Conservation (phyloP, 805 yeast genomes). For the Candida ficus region DNA sequence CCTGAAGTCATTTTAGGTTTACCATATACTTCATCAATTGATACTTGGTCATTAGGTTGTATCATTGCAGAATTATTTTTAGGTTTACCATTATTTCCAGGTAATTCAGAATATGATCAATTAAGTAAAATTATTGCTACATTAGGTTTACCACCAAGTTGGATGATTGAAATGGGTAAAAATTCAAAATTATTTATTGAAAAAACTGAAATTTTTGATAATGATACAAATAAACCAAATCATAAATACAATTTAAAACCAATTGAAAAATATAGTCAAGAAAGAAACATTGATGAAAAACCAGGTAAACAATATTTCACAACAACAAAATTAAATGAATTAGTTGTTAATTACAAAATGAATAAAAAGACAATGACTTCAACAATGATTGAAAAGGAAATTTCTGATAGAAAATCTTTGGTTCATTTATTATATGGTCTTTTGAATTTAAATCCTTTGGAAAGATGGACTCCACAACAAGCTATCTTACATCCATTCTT, state of each 20-base stretch:
- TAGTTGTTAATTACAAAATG: slow-evolving; percentile 69
- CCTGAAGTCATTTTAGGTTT: slow-evolving; percentile 92
- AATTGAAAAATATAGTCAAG: slow-evolving; percentile 44
- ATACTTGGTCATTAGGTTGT: slow-evolving; percentile 97
- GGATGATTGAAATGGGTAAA: slow-evolving; percentile 97
- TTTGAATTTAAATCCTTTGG: slow-evolving; percentile 82
- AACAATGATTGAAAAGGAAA: slow-evolving; percentile 57
- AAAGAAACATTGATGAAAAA: slow-evolving; percentile 56
- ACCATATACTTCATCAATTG: slow-evolving; percentile 89
- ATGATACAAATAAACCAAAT: too few species aligned
- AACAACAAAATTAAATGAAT: slow-evolving; percentile 58
- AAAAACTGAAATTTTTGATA: slow-evolving; percentile 16
- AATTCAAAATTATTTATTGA: slow-evolving; percentile 59
- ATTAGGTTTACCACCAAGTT: slow-evolving; percentile 83
- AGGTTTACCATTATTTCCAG: slow-evolving; percentile 93
- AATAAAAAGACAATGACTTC: slow-evolving; percentile 51
- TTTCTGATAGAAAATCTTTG: slow-evolving; percentile 63
- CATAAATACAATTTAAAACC: slow-evolving; percentile 24
- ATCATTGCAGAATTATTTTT: slow-evolving; percentile 84
- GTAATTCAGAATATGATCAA: slow-evolving; percentile 90
- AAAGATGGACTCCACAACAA: slow-evolving; percentile 96
- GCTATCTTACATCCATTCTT: slow-evolving; percentile 90
- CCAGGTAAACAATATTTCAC: slow-evolving; percentile 84
- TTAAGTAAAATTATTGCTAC: slow-evolving; percentile 75
- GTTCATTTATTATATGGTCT: slow-evolving; percentile 76